Conservation (phyloP, 73 alveolate species). For the Paramecium bursaria region DNA sequence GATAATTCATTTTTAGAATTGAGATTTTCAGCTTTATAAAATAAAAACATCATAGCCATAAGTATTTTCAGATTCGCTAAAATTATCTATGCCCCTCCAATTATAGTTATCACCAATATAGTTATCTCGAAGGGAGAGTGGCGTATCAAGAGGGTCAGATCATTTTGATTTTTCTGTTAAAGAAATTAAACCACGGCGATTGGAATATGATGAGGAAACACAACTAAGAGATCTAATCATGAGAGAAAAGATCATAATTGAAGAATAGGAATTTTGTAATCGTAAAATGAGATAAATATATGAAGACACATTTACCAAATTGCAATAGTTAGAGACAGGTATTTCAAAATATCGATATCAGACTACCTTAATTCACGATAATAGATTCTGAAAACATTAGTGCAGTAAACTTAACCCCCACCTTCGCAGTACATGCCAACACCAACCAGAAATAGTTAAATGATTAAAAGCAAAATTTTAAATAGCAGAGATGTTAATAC, state of each 20-base stretch:
- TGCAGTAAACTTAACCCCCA: no score
- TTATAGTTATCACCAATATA: conserved; percentile 35
- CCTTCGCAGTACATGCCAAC: neutral
- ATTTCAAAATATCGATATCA: neutral
- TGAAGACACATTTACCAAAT: neutral
- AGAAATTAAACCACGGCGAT: neutral
- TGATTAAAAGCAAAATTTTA: no score
- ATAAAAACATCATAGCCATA: conserved; percentile 21
- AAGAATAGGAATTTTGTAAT: conserved; percentile 31
- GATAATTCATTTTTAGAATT: no score
- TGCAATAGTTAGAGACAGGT: conserved; percentile 12
- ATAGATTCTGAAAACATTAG: no score
- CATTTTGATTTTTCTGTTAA: conserved; percentile 51
- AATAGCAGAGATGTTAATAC: no score
- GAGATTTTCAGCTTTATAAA: no score
- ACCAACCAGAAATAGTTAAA: neutral
- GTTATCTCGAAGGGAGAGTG: conserved; percentile 45
- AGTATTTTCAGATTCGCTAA: conserved; percentile 7
- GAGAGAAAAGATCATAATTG: conserved; percentile 24
- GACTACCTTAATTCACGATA: conserved; percentile 8
- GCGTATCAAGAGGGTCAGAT: conserved; percentile 20
- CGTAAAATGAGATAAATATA: neutral
- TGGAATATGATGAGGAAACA: neutral
- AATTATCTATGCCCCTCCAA: conserved; percentile 4
- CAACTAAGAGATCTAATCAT: conserved; percentile 8